Evolutionary conservation across 495 filamentous ascomycete genomes (phyloP), one percentile per base, ranked within the genome.

Genomic region (Neurospora terricola): DNA sequence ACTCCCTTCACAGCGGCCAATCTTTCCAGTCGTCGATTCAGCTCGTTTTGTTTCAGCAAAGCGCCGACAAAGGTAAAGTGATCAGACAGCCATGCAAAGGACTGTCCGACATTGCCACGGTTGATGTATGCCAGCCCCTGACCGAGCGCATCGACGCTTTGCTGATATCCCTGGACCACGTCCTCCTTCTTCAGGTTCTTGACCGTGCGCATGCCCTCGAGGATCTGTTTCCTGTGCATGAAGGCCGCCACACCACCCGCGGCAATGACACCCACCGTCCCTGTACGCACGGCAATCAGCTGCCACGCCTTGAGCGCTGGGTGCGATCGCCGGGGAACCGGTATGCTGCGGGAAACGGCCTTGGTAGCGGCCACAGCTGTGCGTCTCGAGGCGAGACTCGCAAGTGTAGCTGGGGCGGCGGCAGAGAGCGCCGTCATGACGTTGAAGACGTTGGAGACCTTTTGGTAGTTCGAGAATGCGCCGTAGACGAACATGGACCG

Each of bases 211-310:
- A 85, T 76, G 5, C 85, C 91, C 16, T 91, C 86, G 11, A 90
- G 86, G 48, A 99, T 87, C 71, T 90, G 84, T 54, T 92, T 88
- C 34, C 93, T 87, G 77, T 96, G 93, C 59, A 91, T 82, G 81
- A 96, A 98, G 42, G 95, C 90, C 2, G 93, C 93, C 5, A 94
- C 94, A 3, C 93, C 93, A 14, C 93, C 96, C 1, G 94, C 94
- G 1, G 94, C 92, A n/a, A 96, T 91, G 18, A 92, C 92, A 0
- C 91, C 91, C 0, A 93, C 93, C 0, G 92, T 93, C 9, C 94
- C 94, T 0, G 94, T 94, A 72, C 91, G 93, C 82, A 94, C 89
- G 8, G 94, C 94, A 71, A 93, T 88, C 71, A 91, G 89, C 48
- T 95, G 94, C 93, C 94, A 97, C 18, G 85, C 43, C 84, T 90